phyloP scores from a whole-genome alignment of 2,329 filamentous ascomycete species.

The Sordariomycetes sp. region DNA sequence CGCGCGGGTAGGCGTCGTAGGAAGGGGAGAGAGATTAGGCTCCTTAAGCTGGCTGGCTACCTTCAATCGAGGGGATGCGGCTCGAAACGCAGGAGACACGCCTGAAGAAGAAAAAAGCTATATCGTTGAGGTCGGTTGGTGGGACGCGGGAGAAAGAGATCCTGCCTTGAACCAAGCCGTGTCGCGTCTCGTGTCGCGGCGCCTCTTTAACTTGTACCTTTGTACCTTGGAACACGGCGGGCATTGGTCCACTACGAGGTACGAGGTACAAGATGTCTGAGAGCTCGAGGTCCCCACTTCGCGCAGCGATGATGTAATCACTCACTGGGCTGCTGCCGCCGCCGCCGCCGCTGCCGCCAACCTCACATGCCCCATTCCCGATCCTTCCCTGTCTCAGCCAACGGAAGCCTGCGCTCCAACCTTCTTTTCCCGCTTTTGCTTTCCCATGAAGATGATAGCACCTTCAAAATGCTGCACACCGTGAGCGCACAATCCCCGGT shows the following conservation, averaged over 20 bases:
- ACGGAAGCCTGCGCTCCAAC: background rate
- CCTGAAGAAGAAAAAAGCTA: background rate
- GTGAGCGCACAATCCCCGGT: conserved; percentile 50
- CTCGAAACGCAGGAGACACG: background rate
- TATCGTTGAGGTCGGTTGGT: background rate
- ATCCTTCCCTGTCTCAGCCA: background rate
- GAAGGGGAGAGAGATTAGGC: background rate
- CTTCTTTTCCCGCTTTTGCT: background rate
- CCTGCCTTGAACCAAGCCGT: background rate
- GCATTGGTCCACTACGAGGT: too few species aligned
- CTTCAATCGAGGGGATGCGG: background rate
- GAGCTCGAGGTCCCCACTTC: background rate
- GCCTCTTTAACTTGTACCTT: background rate
- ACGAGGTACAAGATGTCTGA: too few species aligned
- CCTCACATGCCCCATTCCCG: background rate
- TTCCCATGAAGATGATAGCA: conserved; percentile 12
- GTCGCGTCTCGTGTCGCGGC: background rate
- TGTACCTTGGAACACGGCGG: too few species aligned
- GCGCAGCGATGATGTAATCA: background rate
- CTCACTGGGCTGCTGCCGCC: background rate
- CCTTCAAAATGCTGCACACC: conserved; percentile 38
- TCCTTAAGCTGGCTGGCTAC: background rate
- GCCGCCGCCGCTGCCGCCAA: background rate
- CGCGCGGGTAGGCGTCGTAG: background rate
- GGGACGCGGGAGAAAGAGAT: background rate